phyloP scores from a whole-genome alignment of 495 filamentous ascomycete species.

The Xylaria castorea region DNA sequence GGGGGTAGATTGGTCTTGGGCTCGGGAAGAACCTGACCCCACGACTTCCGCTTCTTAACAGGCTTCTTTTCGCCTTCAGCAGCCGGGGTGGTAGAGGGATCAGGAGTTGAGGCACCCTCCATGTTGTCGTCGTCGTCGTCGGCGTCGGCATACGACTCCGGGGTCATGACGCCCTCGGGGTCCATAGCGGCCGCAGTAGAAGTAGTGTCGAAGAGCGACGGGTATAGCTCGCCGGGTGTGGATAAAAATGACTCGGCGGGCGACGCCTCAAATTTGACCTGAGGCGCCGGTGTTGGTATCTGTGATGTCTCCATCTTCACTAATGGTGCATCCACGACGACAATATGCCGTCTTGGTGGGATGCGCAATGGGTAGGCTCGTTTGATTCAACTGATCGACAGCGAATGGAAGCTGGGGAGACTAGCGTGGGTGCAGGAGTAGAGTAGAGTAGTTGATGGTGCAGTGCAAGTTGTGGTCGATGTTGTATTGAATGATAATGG shows the following conservation, averaged over 20 bases:
- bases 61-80: slow-evolving; percentile 71
- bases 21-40: slow-evolving; percentile 95
- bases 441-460: neutral
- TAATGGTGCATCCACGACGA: slow-evolving; percentile 45
- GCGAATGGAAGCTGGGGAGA: neutral
- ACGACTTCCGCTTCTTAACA: slow-evolving; percentile 96
- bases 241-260: slow-evolving; percentile 61
- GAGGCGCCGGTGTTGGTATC: slow-evolving; percentile 42
- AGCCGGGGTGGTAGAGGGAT: slow-evolving; percentile 23
- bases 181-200: slow-evolving; percentile 41
- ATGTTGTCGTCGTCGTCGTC: slow-evolving; percentile 40
- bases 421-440: neutral
- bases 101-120: slow-evolving; percentile 23
- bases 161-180: slow-evolving; percentile 55
- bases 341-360: neutral
- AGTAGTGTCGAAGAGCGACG: slow-evolving; percentile 54
- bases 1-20: slow-evolving; percentile 97
- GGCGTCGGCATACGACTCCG: slow-evolving; percentile 47
- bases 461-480: slow-evolving; percentile 26
- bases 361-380: neutral
- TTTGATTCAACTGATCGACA: neutral
- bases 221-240: slow-evolving; percentile 56
- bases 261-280: slow-evolving; percentile 57
- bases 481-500: slow-evolving; percentile 45
- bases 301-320: slow-evolving; percentile 40